Base-by-base conservation (phyloP, 2,329 filamentous ascomycete species). In the Aspergillus brasiliensis region DNA sequence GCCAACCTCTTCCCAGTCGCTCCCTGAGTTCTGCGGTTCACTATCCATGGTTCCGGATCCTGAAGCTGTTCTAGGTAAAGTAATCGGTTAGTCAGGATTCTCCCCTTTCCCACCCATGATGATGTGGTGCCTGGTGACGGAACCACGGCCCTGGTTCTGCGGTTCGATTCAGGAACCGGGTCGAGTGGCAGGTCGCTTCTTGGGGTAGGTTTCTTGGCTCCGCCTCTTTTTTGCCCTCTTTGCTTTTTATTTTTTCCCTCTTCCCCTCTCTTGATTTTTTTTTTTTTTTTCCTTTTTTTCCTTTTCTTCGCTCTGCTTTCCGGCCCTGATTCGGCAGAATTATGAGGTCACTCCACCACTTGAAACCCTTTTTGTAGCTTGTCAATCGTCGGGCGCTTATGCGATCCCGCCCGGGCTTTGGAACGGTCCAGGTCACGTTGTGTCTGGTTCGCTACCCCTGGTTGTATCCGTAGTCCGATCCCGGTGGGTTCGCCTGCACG, bases 391-490 rank as follows among this genome's bases (percentile, higher is more conserved):
- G 52, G 52, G 52, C 52, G 52, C 52, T 55, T 34, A 27, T 46
- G 38, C 52, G 23, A 55, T 55, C 25, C 52, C 38, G 52, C 25
- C 51, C 52, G 52, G 38, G 25, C 38, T 25, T 49, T 57, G 46
- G 55, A 57, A 57, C 46, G 46, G 55, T 57, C 46, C 55, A 57
- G 55, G 44, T 57, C 55, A 57, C 55, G 55, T 57, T 57, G 55
- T 38, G 51, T 17, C 46, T 56, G 44, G 42, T 49, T 57, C 44
- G 55, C n/a, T 21, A 21, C 55, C 34, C 17, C 23, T 40, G 40
- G 37, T 53, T 17, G 51, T 44, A 13, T 44, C 28, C 38, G 38
- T 42, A 42, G 38, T 42, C 40, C 40, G 51, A 54, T 53, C 31
- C 19, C 34, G 37, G 47, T 57, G 55, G 55, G 25, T 46, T 57